These are phyloP conservation scores for Porogramme epimiltina DNA, from an alignment of 1,284 basidiomycete species.

Conservation along the genomic window DNA sequence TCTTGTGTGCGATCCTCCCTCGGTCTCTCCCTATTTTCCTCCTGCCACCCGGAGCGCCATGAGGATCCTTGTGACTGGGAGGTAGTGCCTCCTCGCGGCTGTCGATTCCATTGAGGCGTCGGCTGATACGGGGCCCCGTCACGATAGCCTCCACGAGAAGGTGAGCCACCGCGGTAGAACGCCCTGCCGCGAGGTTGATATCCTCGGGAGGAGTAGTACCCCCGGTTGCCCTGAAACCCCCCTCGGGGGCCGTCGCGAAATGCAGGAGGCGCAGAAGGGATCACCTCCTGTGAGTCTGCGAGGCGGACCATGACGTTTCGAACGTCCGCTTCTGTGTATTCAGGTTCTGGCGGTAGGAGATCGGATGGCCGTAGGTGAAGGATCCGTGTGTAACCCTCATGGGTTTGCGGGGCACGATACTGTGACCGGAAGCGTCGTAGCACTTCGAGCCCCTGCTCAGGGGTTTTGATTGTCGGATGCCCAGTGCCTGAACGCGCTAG, in stretches of 20 bases:
- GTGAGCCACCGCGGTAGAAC: background rate
- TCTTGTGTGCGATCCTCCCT: conserved; percentile 7
- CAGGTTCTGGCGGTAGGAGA: conserved; percentile 38
- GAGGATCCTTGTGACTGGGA: too few species aligned
- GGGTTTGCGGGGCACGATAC: conserved; percentile 50
- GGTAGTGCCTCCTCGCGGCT: background rate
- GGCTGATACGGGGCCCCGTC: background rate
- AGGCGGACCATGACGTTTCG: conserved; percentile 51
- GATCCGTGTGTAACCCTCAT: conserved; percentile 65
- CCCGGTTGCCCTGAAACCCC: conserved; percentile 1
- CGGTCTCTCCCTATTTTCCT: background rate
- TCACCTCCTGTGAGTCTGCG: conserved; percentile 39
- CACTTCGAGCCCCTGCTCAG: conserved; percentile 54
- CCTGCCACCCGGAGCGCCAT: background rate
- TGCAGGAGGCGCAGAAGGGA: background rate
- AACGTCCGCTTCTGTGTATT: conserved; percentile 54
- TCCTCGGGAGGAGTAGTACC: background rate
- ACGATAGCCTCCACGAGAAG: conserved; percentile 3
- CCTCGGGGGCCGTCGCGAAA: background rate
- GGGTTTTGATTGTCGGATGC: conserved; percentile 70
- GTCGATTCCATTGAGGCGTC: conserved; percentile 5
- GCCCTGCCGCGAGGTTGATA: conserved; percentile 2
- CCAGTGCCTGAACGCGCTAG: conserved; percentile 48
- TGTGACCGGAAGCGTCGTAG: conserved; percentile 62
- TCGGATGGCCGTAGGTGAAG: conserved; percentile 54